Evolutionary conservation across 257 asterid species (phyloP), one percentile per base, ranked within the genome.

Genomic region (Schizonepeta tenuifolia): DNA sequence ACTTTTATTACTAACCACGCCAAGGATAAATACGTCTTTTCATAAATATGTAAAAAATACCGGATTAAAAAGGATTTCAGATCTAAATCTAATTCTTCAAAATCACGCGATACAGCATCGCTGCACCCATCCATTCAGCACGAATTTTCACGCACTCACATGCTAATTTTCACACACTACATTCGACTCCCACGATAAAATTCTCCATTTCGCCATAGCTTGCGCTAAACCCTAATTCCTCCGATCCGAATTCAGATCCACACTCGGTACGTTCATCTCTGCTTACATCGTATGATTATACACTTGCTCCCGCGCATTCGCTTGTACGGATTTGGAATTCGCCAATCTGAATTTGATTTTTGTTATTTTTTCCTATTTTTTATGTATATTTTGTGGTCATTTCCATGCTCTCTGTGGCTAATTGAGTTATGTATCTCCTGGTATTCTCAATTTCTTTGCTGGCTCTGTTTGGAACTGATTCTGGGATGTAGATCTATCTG

Each of bases 71-170:
- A 50, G 13, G 3, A 20, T n/a, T 20, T 78, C 77, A 79, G 83
- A 74, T 79, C 83, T 80, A 67, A 75, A 79, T 75, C 75, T 75
- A 40, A 35, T 24, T 41, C 82, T 77, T 69, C 55, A 51, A 58
- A 73, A 73, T 60, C 70, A 59, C 79, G 79, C 74, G 78, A 75
- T 61, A 26, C 38, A 73, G 72, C 69, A 6, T 62, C 24, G 67
- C 28, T 41, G 36, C 58, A 67, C 53, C 24, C 20, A 36, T 28
- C 35, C 20, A 36, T 20, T 0, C 77, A 18, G 53, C 65, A 17
- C 58, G 11, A 46, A 9, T 67, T 47, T 22, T 46, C 81, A 61
- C 80, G 28, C 72, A 40, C 43, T 60, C 75, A n/a, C 55, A 53
- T 36, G 72, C 75, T 40, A 68, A 43, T 65, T 72, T 71, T 7